Conservation (phyloP, 2,329 filamentous ascomycete species). For the Ceratocystis cacaofunesta region DNA sequence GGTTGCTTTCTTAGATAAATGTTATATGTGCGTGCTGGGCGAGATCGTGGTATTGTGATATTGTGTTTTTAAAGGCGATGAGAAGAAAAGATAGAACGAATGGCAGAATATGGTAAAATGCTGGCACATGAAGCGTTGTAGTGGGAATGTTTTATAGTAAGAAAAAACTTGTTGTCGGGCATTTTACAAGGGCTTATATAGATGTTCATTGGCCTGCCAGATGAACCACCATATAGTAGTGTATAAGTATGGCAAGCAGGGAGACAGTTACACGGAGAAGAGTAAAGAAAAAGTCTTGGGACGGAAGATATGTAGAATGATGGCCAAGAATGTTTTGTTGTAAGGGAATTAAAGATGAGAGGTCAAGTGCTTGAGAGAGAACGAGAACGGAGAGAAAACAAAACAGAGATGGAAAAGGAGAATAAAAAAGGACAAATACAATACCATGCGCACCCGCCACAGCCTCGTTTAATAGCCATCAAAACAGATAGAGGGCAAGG, state of each 20-base stretch:
- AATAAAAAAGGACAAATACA: background rate
- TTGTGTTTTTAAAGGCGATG: background rate
- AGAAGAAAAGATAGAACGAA: background rate
- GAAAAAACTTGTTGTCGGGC: background rate
- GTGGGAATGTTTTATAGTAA: background rate
- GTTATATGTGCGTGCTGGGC: background rate
- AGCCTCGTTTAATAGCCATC: background rate
- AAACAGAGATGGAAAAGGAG: background rate
- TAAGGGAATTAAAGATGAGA: constrained; percentile 2
- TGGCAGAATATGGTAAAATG: background rate
- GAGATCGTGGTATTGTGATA: background rate
- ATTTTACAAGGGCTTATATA: constrained; percentile 3
- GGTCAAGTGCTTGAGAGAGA: constrained; percentile 5
- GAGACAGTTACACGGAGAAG: constrained; percentile 1
- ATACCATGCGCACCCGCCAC: background rate
- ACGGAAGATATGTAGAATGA: constrained; percentile 2
- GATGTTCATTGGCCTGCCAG: constrained; percentile 5
- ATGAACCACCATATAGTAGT: constrained; percentile 1
- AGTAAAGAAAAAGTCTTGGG: background rate
- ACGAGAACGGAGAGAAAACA: background rate
- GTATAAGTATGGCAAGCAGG: constrained; percentile 1
- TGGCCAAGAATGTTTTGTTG: constrained; percentile 7
- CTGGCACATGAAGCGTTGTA: background rate
- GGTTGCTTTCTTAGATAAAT: background rate
- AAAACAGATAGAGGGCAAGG: background rate